Conservation (phyloP, 1,284 basidiomycete species). For the Rhodotorula mucilaginosa region DNA sequence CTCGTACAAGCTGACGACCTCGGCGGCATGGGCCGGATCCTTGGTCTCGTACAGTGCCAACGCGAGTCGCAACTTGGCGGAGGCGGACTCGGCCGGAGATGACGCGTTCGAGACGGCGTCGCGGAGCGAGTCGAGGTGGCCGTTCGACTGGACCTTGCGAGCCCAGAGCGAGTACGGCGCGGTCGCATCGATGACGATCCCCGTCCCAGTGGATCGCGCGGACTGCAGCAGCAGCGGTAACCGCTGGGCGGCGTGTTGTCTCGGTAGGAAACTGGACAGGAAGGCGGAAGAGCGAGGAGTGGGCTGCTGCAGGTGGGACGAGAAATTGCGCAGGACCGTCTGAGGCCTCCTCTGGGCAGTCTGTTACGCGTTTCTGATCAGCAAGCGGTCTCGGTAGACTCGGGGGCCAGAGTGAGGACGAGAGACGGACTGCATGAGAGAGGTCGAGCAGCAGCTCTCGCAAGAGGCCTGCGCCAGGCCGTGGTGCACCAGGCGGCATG, state of each 20-base stretch:
- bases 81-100: neutral
- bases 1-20: conserved; percentile 23
- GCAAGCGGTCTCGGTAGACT: neutral
- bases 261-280: neutral
- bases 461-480: conserved; percentile 11
- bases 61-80: conserved; percentile 1
- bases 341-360: neutral
- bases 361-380: neutral
- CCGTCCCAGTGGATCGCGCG: no score
- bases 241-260: neutral
- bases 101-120: conserved; percentile 1
- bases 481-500: conserved; percentile 13
- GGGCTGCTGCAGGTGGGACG: conserved; percentile 3
- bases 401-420: neutral
- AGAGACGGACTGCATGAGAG: conserved; percentile 19
- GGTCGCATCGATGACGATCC: no score
- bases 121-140: conserved; percentile 2
- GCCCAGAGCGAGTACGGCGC: conserved; percentile 6
- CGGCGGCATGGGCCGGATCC: neutral
- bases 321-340: conserved; percentile 14
- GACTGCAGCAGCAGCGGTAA: neutral
- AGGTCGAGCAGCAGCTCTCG: conserved; percentile 21
- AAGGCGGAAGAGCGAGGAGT: neutral
- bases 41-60: conserved; percentile 1
- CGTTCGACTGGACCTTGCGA: conserved; percentile 1